Conservation (phyloP, 495 filamentous ascomycete genomes). For the Melanomma pulvis-pyrius region DNA sequence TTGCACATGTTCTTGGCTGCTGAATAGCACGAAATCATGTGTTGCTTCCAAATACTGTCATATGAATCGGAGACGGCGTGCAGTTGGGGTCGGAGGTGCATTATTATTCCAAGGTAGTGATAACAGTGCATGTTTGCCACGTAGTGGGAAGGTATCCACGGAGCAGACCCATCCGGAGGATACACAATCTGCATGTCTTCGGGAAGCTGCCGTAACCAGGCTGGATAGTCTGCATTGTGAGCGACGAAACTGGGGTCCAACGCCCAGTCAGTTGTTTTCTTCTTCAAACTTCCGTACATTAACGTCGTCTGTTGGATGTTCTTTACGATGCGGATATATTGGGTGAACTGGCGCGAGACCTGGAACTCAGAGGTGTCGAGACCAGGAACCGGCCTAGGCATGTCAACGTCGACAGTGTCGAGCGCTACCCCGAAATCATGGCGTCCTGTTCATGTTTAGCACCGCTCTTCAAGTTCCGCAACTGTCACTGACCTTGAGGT, state of each 20-base stretch:
- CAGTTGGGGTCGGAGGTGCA: constrained; percentile 88
- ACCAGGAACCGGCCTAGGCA: constrained; percentile 64
- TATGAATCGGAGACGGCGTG: constrained; percentile 70
- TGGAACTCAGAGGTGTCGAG: constrained; percentile 76
- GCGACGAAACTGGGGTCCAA: constrained; percentile 81
- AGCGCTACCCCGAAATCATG: constrained; percentile 76
- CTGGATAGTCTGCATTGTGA: constrained; percentile 70
- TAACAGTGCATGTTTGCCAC: constrained; percentile 92
- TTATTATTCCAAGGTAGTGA: constrained; percentile 82
- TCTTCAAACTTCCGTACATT: constrained; percentile 75
- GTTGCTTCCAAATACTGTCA: constrained; percentile 80
- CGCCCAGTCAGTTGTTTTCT: constrained; percentile 81
- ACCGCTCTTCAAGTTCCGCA: not conserved
- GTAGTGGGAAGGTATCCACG: constrained; percentile 87
- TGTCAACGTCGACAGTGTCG: constrained; percentile 75
- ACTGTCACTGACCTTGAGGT: constrained; percentile 72
- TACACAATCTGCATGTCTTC: constrained; percentile 77
- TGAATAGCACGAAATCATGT: constrained; percentile 83
- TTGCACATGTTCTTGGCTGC: constrained; percentile 88
- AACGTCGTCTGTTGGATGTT: constrained; percentile 78
- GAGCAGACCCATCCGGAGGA: constrained; percentile 75
- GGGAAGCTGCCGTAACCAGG: constrained; percentile 79
- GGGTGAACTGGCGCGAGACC: constrained; percentile 78
- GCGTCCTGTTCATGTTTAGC: constrained; percentile 60
- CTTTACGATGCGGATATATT: constrained; percentile 73